A percentile compares a stretch with the other conserved stretches of the same genome.
These are phyloP conservation scores for Lanmaoa pseudosensibilis DNA, from an alignment of 768 basidiomycete genomes.

Conservation along the genomic window DNA sequence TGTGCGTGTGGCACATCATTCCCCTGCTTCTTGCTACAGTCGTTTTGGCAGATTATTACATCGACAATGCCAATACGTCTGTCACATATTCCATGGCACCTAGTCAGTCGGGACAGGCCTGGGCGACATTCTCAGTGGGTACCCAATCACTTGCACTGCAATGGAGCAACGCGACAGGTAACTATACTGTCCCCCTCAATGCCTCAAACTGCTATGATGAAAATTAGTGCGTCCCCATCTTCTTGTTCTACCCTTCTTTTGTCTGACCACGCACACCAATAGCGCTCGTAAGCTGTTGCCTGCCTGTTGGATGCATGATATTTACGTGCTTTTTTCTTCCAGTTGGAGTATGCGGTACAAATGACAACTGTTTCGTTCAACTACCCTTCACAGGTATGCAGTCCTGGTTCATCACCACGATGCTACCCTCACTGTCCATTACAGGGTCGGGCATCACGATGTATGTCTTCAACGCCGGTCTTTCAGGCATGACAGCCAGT, in stretches of 20 bases:
- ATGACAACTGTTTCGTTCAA: conserved; percentile 16
- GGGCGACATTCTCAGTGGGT: conserved; percentile 8
- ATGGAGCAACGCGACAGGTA: conserved; percentile 21
- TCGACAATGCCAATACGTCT: conserved; percentile 26
- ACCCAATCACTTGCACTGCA: conserved; percentile 1
- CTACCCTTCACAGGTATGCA: conserved; percentile 24
- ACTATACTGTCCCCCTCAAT: conserved; percentile 15
- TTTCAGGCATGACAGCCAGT: conserved; percentile 21
- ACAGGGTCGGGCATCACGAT: conserved; percentile 29
- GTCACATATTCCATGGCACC: conserved; percentile 19
- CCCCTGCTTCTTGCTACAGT: conserved; percentile 14
- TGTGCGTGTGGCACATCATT: neutral
- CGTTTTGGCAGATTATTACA: conserved; percentile 22
- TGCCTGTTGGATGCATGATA: neutral
- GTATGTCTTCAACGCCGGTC: conserved; percentile 26
- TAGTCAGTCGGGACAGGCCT: conserved; percentile 8
- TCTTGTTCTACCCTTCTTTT: neutral
- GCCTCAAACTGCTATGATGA: conserved; percentile 22
- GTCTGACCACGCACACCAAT: neutral
- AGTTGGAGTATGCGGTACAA: conserved; percentile 17
- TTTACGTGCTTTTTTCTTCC: neutral
- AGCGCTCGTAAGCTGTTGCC: conserved; percentile 20
- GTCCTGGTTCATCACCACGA: neutral
- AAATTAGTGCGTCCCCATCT: conserved; percentile 24
- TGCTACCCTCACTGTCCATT: neutral